phyloP scores from a whole-genome alignment of 495 filamentous ascomycete species.

The Sphaerosporella brunnea region DNA sequence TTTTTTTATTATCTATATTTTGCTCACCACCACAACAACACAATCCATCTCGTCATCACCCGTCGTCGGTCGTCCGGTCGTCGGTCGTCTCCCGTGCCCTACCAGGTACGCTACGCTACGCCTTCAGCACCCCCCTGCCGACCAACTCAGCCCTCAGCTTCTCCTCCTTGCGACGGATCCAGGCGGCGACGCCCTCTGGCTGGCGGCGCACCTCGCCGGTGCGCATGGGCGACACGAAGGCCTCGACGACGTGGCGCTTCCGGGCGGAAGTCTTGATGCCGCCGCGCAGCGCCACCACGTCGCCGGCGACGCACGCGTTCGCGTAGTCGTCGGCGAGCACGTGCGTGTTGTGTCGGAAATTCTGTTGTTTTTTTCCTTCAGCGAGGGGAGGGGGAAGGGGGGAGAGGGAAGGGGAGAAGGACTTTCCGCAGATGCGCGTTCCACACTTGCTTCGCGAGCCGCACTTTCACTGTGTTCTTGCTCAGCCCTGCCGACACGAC shows the following conservation, averaged over 20 bases:
- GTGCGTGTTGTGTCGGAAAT: not conserved
- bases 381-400: not conserved
- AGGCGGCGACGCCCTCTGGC: slow-evolving; percentile 4
- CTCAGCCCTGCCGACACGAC: not conserved
- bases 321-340: slow-evolving; percentile 6
- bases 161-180: slow-evolving; percentile 1
- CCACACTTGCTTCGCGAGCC: slow-evolving; percentile 1
- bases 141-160: not conserved
- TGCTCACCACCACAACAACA: no score
- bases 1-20: no score
- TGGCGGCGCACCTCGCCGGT: not conserved
- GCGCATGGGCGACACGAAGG: not conserved
- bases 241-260: slow-evolving; percentile 4
- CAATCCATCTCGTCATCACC: no score
- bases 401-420: not conserved
- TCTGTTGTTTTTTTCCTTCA: not conserved
- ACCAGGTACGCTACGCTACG: no score
- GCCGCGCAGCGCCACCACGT: slow-evolving; percentile 4
- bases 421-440: slow-evolving; percentile 5
- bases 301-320: slow-evolving; percentile 5
- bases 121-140: not conserved
- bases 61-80: no score
- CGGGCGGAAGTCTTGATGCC: not conserved
- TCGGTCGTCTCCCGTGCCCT: no score
- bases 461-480: slow-evolving; percentile 3